phyloP scores from a whole-genome alignment of 805 yeast genomes.

The Zygosaccharomyces bisporus region DNA sequence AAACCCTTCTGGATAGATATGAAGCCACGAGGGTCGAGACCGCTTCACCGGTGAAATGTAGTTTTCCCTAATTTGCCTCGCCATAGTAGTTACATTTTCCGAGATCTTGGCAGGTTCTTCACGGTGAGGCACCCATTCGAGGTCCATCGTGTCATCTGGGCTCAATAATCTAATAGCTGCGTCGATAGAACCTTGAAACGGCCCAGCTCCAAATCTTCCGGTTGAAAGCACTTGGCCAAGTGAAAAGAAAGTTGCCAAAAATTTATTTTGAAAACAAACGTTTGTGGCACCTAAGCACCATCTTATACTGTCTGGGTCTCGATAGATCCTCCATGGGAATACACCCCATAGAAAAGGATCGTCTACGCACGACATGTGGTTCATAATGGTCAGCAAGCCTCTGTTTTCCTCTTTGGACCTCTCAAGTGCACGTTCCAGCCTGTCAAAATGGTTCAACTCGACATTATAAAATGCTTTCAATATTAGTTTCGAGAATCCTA shows the following conservation, averaged over 20 bases:
- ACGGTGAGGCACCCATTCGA: slow-evolving; percentile 39
- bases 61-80: slow-evolving; percentile 20
- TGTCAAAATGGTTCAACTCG: slow-evolving; percentile 55
- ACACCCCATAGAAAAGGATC: slow-evolving; percentile 91
- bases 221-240: slow-evolving; percentile 87
- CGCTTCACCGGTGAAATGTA: slow-evolving; percentile 57
- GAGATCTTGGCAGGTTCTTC: slow-evolving; percentile 2
- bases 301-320: slow-evolving; percentile 62
- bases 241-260: slow-evolving; percentile 62
- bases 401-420: slow-evolving; percentile 64
- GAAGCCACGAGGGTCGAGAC: slow-evolving; percentile 79
- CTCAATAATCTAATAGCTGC: slow-evolving; percentile 77
- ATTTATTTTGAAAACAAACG: slow-evolving; percentile 66
- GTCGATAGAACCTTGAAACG: slow-evolving; percentile 86
- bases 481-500: slow-evolving; percentile 59
- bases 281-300: slow-evolving; percentile 96
- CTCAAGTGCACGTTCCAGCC: slow-evolving; percentile 59
- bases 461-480: slow-evolving; percentile 63
- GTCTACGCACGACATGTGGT: slow-evolving; percentile 87
- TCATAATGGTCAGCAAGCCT: slow-evolving; percentile 81
- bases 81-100: slow-evolving; percentile 1
- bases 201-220: slow-evolving; percentile 86
- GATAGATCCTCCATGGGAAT: slow-evolving; percentile 66
- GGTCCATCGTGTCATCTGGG: slow-evolving; percentile 60
- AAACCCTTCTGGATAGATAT: slow-evolving; percentile 91